Evolutionary conservation across 2,329 filamentous ascomycete species (phyloP).

Genomic region (Microascus cirrosus): DNA sequence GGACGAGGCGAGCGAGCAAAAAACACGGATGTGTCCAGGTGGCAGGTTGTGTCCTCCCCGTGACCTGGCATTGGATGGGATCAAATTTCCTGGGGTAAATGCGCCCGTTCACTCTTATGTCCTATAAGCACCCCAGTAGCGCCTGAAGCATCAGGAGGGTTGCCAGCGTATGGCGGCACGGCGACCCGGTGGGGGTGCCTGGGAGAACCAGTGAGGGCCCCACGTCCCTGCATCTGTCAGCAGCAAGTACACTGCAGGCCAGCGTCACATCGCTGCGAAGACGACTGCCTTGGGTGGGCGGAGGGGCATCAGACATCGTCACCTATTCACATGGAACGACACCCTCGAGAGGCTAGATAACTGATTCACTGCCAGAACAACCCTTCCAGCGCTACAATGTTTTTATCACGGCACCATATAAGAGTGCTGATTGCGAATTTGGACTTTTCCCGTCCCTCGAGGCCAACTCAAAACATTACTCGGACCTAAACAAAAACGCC

Average conservation of each 20-base stretch:
- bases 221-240: background rate
- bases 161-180: background rate
- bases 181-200: background rate
- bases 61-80: background rate
- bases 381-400: background rate
- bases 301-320: background rate
- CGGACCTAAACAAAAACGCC: background rate
- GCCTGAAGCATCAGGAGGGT: background rate
- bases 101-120: background rate
- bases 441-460: background rate
- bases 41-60: background rate
- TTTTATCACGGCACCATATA: background rate
- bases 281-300: too few relatives aligned
- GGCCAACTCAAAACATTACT: background rate
- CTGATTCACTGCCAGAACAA: background rate
- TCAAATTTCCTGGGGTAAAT: conserved; percentile 5
- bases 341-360: background rate
- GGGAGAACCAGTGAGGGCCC: background rate
- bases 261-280: background rate
- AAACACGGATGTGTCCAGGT: too few relatives aligned
- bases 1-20: too few relatives aligned
- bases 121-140: too few relatives aligned
- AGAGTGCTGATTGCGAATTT: background rate
- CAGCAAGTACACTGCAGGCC: background rate
- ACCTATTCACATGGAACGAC: background rate